Conservation (phyloP, 208 protist species). For the Trichomonas tenax region DNA sequence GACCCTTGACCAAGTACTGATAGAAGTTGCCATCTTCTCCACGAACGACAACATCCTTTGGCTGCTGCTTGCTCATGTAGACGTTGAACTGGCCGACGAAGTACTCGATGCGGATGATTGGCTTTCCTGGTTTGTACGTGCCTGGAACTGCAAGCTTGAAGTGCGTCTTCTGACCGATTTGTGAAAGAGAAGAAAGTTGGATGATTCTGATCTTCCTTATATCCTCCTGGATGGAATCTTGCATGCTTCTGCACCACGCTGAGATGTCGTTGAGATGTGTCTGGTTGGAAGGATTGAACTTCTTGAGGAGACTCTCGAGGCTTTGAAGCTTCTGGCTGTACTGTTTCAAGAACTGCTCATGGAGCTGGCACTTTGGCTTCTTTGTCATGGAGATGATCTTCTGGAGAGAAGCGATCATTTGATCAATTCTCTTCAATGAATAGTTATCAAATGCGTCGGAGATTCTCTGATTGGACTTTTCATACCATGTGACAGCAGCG, state of each 20-base stretch:
- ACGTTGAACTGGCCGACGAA: slow-evolving; percentile 1
- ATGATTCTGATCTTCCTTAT: background rate
- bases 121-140: background rate
- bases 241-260: background rate
- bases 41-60: background rate
- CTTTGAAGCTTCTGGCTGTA: background rate
- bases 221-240: background rate
- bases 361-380: background rate
- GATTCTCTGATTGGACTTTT: background rate
- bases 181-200: background rate
- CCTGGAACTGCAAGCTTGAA: background rate
- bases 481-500: background rate
- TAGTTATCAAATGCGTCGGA: background rate
- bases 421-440: background rate
- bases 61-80: slow-evolving; percentile 9
- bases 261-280: background rate
- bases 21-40: slow-evolving; percentile 21
- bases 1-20: slow-evolving; percentile 6
- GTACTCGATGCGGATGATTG: background rate
- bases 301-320: background rate
- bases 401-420: background rate
- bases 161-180: background rate
- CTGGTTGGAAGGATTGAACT: background rate
- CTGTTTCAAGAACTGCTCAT: background rate
- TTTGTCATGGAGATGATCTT: background rate